Evolutionary conservation across 2,329 filamentous ascomycete genomes (phyloP).

Genomic region (Knoxdaviesia capensis): DNA sequence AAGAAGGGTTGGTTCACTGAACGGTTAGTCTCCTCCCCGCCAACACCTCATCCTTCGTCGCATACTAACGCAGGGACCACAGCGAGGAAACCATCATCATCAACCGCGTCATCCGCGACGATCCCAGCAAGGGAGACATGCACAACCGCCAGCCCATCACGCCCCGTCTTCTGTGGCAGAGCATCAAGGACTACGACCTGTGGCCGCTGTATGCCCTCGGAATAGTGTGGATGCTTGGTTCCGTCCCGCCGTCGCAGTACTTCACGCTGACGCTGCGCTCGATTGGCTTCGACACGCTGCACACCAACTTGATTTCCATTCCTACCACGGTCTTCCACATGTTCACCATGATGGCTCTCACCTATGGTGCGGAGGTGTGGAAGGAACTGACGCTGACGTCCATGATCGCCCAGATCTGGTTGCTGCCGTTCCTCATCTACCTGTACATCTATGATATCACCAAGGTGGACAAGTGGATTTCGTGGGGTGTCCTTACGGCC

Average conservation of each 20-base stretch:
- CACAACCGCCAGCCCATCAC: constrained; percentile 38
- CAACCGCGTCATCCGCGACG: constrained; percentile 36
- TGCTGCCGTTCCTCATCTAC: constrained; percentile 28
- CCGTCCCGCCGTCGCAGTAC: constrained; percentile 23
- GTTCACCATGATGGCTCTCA: constrained; percentile 22
- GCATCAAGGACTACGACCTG: constrained; percentile 33
- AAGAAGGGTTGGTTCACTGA: constrained; percentile 39
- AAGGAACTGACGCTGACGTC: constrained; percentile 22
- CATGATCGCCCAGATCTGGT: constrained; percentile 28
- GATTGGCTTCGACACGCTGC: constrained; percentile 29
- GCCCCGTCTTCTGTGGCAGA: constrained; percentile 25
- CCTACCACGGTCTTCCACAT: constrained; percentile 15
- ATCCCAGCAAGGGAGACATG: constrained; percentile 38
- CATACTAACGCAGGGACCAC: not conserved
- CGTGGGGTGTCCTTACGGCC: constrained; percentile 14
- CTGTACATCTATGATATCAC: constrained; percentile 14
- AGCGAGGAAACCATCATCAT: constrained; percentile 39
- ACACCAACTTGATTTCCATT: constrained; percentile 35
- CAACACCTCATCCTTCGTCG: not conserved
- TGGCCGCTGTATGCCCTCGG: constrained; percentile 35
- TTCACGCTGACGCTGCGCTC: constrained; percentile 30
- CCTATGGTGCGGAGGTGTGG: constrained; percentile 22
- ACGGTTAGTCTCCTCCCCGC: constrained; percentile 8
- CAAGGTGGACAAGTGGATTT: constrained; percentile 12
- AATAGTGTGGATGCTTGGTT: constrained; percentile 24